These are phyloP conservation scores for Cercospora sojina DNA, from an alignment of 2,329 filamentous ascomycete species.

Conservation along the genomic window DNA sequence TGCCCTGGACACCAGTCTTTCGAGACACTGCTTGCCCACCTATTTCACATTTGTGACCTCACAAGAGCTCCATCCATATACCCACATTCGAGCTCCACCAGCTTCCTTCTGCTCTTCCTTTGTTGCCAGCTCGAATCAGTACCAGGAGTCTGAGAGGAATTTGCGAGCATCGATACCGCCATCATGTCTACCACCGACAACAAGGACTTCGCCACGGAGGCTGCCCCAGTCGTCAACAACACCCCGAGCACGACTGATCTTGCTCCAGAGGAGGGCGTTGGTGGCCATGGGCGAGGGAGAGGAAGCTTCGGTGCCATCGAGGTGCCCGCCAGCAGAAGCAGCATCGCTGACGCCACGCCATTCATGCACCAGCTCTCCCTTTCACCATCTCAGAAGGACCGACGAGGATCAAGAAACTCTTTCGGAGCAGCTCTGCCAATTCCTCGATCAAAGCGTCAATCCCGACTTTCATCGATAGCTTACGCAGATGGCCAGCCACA, in stretches of 20 bases:
- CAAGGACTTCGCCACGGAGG: constrained; percentile 51
- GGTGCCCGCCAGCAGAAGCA: constrained; percentile 66
- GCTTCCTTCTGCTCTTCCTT: neutral
- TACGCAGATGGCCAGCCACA: constrained; percentile 47
- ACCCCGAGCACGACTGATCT: constrained; percentile 34
- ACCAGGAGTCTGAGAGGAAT: neutral
- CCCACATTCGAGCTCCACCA: constrained; percentile 1
- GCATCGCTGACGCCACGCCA: constrained; percentile 64
- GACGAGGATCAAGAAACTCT: constrained; percentile 70
- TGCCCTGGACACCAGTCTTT: constrained; percentile 10
- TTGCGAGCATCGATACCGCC: constrained; percentile 24
- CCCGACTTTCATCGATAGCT: constrained; percentile 64
- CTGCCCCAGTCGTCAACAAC: constrained; percentile 40
- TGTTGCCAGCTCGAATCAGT: neutral
- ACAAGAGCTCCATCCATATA: constrained; percentile 7
- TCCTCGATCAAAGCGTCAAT: constrained; percentile 67
- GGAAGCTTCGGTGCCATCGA: constrained; percentile 56
- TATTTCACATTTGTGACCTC: constrained; percentile 10
- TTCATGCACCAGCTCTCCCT: constrained; percentile 74
- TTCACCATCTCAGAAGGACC: constrained; percentile 65
- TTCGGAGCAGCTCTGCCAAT: constrained; percentile 73
- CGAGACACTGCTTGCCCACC: neutral
- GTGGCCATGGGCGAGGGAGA: constrained; percentile 24
- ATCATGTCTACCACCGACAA: constrained; percentile 63
- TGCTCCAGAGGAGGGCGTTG: constrained; percentile 21